Evolutionary conservation across 768 basidiomycete genomes (phyloP), one percentile per base, ranked within the genome.

Genomic region (Psilocybe cyanescens): DNA sequence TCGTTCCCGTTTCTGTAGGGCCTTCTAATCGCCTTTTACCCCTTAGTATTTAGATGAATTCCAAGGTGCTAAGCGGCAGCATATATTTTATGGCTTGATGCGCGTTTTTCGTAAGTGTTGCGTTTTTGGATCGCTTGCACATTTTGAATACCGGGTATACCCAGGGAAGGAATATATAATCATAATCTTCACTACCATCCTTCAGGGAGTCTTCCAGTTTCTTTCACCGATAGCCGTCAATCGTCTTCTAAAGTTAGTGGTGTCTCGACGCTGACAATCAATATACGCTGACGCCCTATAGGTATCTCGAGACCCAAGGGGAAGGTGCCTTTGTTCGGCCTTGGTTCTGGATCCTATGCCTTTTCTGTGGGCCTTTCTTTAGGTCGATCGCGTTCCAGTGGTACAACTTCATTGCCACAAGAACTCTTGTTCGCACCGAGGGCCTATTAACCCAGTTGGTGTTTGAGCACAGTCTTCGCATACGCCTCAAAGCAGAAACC

Each of bases 301-400:
- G 82, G 47, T 86, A 89, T 67, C 71, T 91, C 24, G 88, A 90
- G 71, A 78, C 70, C 1, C 72, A 75, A 14, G 85, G 84, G 3
- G 66, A 79, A 61, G 76, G 72, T 29, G 80, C 86, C 0, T 65
- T 73, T 7, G 71, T 88, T 33, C 79, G 81, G 33, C 90, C 90
- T 0, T 90, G 89, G 84, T 81, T 90, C 4, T 91, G 89, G 89
- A 81, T 90, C 6, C 31, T 54, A 2, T 41, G 39, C 28, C n/a
- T 45, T 41, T 41, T 45, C 19, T 44, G 37, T 14, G 55, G 39
- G 8, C 55, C 37, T 8, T 29, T 45, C 19, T 45, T 52, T 83
- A 4, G 86, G 82, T 19, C 83, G 86, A 19, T 88, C 8, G 66
- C 74, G 44, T 79, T 83, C 60, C 86, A 91, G 64, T 81, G 79